Conservation (phyloP, 1,284 basidiomycete genomes). For the Ceratobasidium sp. region DNA sequence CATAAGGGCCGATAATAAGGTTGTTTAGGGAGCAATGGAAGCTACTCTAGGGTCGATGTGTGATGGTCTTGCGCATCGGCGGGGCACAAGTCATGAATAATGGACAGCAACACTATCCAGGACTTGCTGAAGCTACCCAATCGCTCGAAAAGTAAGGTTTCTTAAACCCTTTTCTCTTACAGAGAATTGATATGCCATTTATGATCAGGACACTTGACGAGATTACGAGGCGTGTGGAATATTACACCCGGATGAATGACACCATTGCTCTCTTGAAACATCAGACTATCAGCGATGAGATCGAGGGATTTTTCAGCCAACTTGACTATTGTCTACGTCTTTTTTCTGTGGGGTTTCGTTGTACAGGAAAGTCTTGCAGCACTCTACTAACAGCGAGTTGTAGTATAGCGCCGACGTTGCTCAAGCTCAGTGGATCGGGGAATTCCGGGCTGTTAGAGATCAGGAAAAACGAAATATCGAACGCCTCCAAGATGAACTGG, state of each 20-base stretch:
- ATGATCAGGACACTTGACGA: not conserved
- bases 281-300: slow-evolving; percentile 22
- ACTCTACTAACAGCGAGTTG: not conserved
- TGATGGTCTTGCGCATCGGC: slow-evolving; percentile 20
- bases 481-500: not conserved
- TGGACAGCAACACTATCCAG: slow-evolving; percentile 4
- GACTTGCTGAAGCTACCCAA: not conserved
- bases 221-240: slow-evolving; percentile 3
- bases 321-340: slow-evolving; percentile 14
- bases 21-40: slow-evolving; percentile 17
- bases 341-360: slow-evolving; percentile 15
- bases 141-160: not conserved
- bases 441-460: slow-evolving; percentile 13
- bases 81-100: slow-evolving; percentile 11
- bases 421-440: slow-evolving; percentile 19
- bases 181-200: no score
- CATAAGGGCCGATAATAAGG: no score
- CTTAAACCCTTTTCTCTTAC: no score
- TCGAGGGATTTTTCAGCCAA: not conserved
- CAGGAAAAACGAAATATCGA: slow-evolving; percentile 7
- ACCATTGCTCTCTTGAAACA: not conserved
- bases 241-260: slow-evolving; percentile 19
- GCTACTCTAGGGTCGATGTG: slow-evolving; percentile 26
- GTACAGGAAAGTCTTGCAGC: no score
- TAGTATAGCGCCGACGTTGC: slow-evolving; percentile 9